phyloP scores from a whole-genome alignment of 73 alveolate species.

The Tetrahymena borealis region DNA sequence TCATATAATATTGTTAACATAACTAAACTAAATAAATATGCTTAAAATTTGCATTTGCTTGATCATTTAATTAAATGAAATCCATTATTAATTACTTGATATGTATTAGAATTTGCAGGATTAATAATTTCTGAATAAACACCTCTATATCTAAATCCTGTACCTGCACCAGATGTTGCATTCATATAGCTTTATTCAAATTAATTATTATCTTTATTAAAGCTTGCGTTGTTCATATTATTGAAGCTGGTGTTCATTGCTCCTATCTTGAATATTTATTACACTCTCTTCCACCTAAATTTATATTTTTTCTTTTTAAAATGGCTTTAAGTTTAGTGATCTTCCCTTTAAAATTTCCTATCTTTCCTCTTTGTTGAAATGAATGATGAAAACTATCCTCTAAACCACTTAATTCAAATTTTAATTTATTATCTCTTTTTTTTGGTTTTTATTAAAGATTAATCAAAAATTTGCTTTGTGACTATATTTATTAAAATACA shows the following conservation, averaged over 20 bases:
- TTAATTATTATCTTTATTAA: neutral
- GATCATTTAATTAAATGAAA: too few species aligned
- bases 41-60: neutral
- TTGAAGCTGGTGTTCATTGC: neutral
- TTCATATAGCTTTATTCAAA: neutral
- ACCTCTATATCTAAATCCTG: slow-evolving; percentile 23
- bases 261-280: neutral
- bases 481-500: too few species aligned
- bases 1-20: neutral
- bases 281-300: neutral
- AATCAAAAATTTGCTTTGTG: too few species aligned
- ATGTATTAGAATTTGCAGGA: slow-evolving; percentile 37
- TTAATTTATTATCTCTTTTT: neutral
- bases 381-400: neutral
- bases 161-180: neutral
- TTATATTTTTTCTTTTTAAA: neutral
- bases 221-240: neutral
- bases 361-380: neutral
- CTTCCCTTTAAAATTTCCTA: neutral
- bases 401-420: neutral
- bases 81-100: neutral
- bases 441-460: neutral
- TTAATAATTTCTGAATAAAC: slow-evolving; percentile 37
- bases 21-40: neutral
- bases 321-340: neutral